These are phyloP conservation scores for Brassica carinata DNA, from an alignment of 345 rosid species.

Conservation along the genomic window DNA sequence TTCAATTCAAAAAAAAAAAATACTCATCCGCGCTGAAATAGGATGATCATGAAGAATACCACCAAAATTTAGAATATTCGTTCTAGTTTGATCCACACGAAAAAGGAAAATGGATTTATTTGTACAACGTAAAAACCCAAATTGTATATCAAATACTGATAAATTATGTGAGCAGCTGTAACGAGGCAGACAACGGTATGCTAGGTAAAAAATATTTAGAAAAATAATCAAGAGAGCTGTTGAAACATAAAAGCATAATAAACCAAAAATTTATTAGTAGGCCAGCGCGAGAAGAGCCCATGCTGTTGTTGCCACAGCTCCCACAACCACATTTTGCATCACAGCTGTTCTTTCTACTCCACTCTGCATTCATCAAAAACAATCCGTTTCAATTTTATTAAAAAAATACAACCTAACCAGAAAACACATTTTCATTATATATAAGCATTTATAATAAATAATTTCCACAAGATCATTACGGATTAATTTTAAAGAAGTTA, in stretches of 20 bases:
- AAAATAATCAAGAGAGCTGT: background rate
- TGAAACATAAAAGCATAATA: background rate
- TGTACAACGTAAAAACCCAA: background rate
- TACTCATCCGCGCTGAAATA: too few relatives aligned
- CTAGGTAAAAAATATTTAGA: background rate
- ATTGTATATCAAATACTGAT: constrained; percentile 3
- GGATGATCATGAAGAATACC: background rate
- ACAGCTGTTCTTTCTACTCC: constrained; percentile 42
- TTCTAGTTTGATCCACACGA: background rate
- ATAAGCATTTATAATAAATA: background rate
- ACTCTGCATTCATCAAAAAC: constrained; percentile 48
- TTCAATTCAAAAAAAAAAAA: too few relatives aligned
- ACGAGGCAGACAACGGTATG: background rate
- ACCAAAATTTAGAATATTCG: background rate
- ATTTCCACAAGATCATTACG: background rate
- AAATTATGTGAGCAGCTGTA: constrained; percentile 21
- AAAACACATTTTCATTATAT: background rate
- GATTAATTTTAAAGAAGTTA: background rate
- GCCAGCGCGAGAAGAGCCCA: constrained; percentile 43
- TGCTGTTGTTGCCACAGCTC: constrained; percentile 42
- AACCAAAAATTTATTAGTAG: constrained; percentile 38
- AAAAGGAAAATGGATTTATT: background rate
- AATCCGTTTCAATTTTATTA: background rate
- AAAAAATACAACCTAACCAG: background rate
- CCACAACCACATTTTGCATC: constrained; percentile 42